Conservation (phyloP, 495 filamentous ascomycete species). For the Neurospora africana region DNA sequence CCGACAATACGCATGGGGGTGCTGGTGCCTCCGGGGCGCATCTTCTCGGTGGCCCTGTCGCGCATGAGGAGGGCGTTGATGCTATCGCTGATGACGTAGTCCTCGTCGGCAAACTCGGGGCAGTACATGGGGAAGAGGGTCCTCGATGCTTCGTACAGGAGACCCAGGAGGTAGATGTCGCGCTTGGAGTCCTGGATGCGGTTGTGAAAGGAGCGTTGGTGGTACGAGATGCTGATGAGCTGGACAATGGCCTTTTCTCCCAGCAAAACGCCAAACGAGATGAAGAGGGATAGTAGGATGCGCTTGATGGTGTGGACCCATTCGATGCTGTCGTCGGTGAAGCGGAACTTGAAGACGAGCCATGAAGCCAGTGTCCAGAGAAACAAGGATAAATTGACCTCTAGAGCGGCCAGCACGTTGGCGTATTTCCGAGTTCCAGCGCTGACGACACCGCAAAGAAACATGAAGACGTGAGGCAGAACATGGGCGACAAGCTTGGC, state of each 20-base stretch:
- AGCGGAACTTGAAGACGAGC: conserved; percentile 68
- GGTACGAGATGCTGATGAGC: conserved; percentile 88
- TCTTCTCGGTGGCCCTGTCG: conserved; percentile 36
- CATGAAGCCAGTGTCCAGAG: conserved; percentile 74
- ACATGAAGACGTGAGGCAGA: conserved; percentile 75
- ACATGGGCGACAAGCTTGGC: conserved; percentile 72
- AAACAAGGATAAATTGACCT: conserved; percentile 79
- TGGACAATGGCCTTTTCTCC: conserved; percentile 78
- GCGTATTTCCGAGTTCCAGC: conserved; percentile 90
- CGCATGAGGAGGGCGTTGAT: conserved; percentile 42
- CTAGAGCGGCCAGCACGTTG: conserved; percentile 63
- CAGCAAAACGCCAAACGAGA: conserved; percentile 67
- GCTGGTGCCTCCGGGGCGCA: conserved; percentile 42
- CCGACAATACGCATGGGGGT: conserved; percentile 71
- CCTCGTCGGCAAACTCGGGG: conserved; percentile 80
- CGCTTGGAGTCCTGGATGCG: conserved; percentile 85
- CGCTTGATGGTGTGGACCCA: conserved; percentile 49
- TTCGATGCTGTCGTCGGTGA: conserved; percentile 16
- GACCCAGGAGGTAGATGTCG: conserved; percentile 63
- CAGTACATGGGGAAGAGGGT: conserved; percentile 85
- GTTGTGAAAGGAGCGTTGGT: conserved; percentile 81
- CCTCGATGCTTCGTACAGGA: conserved; percentile 83
- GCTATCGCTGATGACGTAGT: conserved; percentile 78
- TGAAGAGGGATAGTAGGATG: conserved; percentile 64
- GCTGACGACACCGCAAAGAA: conserved; percentile 79